Conservation (phyloP, 2,329 filamentous ascomycete genomes). For the Pseudonectria buxi region DNA sequence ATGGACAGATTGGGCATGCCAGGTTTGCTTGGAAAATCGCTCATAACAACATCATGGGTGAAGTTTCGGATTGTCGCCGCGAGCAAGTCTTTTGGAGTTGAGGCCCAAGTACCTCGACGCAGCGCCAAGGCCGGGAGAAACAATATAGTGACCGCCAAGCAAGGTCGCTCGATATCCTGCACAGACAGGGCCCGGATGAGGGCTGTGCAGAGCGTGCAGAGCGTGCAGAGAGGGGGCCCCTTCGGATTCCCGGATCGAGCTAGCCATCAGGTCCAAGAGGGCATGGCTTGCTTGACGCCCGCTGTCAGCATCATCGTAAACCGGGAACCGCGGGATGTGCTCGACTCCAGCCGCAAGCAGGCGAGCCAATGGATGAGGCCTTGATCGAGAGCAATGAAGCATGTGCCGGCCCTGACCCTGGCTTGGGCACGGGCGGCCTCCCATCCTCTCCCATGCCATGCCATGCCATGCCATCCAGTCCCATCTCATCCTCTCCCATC, state of each 20-base stretch:
- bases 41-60: conserved; percentile 7
- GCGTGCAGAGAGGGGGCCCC: conserved; percentile 1
- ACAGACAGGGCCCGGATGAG: background rate
- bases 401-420: too few relatives aligned
- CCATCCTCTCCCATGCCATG: too few relatives aligned
- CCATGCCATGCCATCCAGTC: too few relatives aligned
- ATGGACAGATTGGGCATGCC: background rate
- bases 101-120: conserved; percentile 7
- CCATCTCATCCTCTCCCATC: too few relatives aligned
- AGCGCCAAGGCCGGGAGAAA: conserved; percentile 9
- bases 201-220: conserved; percentile 3
- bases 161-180: conserved; percentile 10
- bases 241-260: conserved; percentile 8
- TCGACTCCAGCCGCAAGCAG: too few relatives aligned
- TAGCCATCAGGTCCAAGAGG: conserved; percentile 3
- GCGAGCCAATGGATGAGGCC: too few relatives aligned
- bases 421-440: conserved; percentile 5
- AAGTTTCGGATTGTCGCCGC: conserved; percentile 10
- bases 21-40: conserved; percentile 9
- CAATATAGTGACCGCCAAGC: conserved; percentile 14
- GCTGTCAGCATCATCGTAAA: too few relatives aligned
- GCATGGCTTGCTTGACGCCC: background rate
- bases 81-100: conserved; percentile 8
- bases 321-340: too few relatives aligned
- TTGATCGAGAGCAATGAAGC: too few relatives aligned